Conservation (phyloP, 2,329 filamentous ascomycete species). For the Diaporthe citrichinensis region DNA sequence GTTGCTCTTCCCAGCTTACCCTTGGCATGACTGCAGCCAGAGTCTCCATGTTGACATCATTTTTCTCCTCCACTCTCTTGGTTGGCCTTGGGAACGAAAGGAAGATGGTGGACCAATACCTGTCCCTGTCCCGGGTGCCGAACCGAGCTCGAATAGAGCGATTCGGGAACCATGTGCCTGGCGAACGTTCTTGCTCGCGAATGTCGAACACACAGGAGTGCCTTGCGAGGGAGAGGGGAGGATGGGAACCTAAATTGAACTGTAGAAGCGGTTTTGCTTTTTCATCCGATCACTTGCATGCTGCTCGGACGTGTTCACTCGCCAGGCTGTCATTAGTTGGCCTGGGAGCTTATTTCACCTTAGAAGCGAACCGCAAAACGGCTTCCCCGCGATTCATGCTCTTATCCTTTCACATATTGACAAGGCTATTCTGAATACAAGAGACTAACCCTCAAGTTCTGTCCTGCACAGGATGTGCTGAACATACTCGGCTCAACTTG, state of each 20-base stretch:
- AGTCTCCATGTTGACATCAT: not conserved
- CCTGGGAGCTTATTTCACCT: not conserved
- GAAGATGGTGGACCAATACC: not conserved
- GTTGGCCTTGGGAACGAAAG: not conserved
- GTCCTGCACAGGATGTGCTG: not conserved
- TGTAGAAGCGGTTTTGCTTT: not conserved
- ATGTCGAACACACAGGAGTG: not conserved
- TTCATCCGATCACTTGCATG: constrained; percentile 3
- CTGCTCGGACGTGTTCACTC: not conserved
- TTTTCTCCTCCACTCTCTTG: not conserved
- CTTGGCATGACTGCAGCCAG: not conserved
- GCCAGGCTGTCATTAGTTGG: not conserved
- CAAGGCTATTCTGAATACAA: not conserved
- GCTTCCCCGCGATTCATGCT: not conserved
- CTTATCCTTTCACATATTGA: not conserved
- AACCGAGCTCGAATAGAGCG: not conserved
- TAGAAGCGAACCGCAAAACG: not conserved
- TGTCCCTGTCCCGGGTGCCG: not conserved
- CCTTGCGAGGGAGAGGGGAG: not conserved
- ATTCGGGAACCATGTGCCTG: not conserved
- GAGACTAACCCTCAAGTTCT: not conserved
- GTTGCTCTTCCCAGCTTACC: not conserved
- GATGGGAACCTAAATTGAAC: no score
- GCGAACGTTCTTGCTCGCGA: not conserved
- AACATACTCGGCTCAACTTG: not conserved